Evolutionary conservation across 306 rosid species (phyloP), one percentile per base, ranked within the genome.

Genomic region (Prinsepia uniflora): DNA sequence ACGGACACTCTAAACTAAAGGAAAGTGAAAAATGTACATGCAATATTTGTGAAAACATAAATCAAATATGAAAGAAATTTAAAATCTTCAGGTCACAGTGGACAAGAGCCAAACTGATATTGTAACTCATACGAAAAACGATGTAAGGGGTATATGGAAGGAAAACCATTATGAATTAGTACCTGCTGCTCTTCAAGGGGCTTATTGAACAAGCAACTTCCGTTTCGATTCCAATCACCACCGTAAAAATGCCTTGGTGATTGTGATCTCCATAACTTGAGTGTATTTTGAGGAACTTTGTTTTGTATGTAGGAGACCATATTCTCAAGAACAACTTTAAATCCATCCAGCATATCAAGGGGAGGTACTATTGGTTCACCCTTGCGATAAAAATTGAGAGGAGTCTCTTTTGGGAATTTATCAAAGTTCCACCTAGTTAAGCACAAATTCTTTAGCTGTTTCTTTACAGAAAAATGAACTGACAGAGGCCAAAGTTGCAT

Each of bases 201-300:
- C 71, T 87, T 86, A 80, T 78, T 78, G 76, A 88, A 88, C 86
- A 87, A 67, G 86, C 98, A 90, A 74, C 97, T 93, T 22, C 93
- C 96, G 42, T 90, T 93, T 83, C 88, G 96, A 80, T 93, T 93
- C 98, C 96, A 93, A 3, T 90, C 94, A 59, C 97, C 97, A 17
- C 97, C 97, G 63, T 85, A 76, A 72, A 93, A 93, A 77, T 93
- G 97, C 80, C 96, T 85, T 24, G 96, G 97, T 14, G 94, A 93
- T 79, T 90, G 92, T 65, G 85, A 83, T 59, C 96, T 90, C 97
- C 98, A 93, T 74, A 90, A 81, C 81, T 87, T 93, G 48, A 85
- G 84, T 10, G 92, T 84, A 68, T 77, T 83, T 46, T 56, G 20
- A n/a, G 92, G 96, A 73, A 88, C 66, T 57, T 86, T 78, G 53